Conservation (phyloP, 768 basidiomycete species). For the Hygrocybe coccinea region DNA sequence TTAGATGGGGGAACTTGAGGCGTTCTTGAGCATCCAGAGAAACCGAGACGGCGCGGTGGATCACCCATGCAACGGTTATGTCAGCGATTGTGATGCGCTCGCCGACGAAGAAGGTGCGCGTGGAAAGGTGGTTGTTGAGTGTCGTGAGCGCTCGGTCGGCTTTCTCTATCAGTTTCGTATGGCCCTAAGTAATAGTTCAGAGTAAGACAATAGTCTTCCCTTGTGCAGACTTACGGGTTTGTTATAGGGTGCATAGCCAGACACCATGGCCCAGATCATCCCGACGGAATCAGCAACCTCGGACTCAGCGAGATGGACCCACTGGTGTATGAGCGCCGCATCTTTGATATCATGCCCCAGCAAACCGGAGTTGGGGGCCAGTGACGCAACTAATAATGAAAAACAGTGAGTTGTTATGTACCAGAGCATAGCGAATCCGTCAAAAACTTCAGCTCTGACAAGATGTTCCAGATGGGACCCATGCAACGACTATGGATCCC, state of each 20-base stretch:
- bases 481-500: too few relatives aligned
- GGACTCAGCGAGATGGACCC: constrained; percentile 68
- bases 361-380: constrained; percentile 74
- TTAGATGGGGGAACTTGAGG: constrained; percentile 63
- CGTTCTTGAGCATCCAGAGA: constrained; percentile 66
- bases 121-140: constrained; percentile 68
- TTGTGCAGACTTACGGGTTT: constrained; percentile 60
- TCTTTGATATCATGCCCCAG: constrained; percentile 63
- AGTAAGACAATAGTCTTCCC: not conserved
- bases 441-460: too few relatives aligned
- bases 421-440: too few relatives aligned
- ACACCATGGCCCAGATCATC: constrained; percentile 41
- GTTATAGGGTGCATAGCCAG: constrained; percentile 62
- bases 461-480: too few relatives aligned
- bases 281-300: constrained; percentile 47
- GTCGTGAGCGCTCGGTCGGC: constrained; percentile 55
- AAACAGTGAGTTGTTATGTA: too few relatives aligned
- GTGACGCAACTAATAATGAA: constrained; percentile 55
- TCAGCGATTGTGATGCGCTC: constrained; percentile 96
- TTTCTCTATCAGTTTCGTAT: constrained; percentile 50
- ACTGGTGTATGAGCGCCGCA: constrained; percentile 77
- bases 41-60: constrained; percentile 49
- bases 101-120: constrained; percentile 85
- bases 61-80: constrained; percentile 56
- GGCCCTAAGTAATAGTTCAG: constrained; percentile 40